These are phyloP conservation scores for Tetrahymena malaccensis DNA, from an alignment of 73 alveolate species.

Conservation along the genomic window DNA sequence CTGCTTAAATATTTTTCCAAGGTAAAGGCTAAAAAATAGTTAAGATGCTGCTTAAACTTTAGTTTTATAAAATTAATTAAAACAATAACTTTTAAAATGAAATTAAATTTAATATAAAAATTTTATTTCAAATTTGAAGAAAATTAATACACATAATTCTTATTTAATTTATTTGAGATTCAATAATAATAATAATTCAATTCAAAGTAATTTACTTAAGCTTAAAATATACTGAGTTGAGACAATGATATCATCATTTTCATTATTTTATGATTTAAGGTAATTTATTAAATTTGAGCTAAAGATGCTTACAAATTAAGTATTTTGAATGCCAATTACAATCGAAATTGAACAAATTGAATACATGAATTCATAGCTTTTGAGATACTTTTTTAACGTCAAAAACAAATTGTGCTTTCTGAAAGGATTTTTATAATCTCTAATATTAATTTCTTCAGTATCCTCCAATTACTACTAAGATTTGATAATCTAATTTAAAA, in stretches of 20 bases:
- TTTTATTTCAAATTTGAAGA: no score
- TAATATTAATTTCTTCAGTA: neutral
- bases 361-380: neutral
- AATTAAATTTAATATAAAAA: no score
- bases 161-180: no score
- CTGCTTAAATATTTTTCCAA: no score
- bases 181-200: no score
- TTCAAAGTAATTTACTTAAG: neutral
- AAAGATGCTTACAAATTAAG: neutral
- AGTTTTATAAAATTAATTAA: no score
- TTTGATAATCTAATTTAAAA: neutral
- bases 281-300: neutral
- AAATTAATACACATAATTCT: no score
- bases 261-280: neutral
- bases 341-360: neutral
- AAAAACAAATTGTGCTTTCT: neutral
- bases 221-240: neutral
- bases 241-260: neutral
- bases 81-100: no score
- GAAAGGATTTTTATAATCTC: neutral
- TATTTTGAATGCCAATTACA: neutral
- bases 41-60: neutral
- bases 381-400: neutral
- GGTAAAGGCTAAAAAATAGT: neutral
- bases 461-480: neutral